Evolutionary conservation across 139 green algal species (phyloP).

Genomic region (Chlorella sp.): DNA sequence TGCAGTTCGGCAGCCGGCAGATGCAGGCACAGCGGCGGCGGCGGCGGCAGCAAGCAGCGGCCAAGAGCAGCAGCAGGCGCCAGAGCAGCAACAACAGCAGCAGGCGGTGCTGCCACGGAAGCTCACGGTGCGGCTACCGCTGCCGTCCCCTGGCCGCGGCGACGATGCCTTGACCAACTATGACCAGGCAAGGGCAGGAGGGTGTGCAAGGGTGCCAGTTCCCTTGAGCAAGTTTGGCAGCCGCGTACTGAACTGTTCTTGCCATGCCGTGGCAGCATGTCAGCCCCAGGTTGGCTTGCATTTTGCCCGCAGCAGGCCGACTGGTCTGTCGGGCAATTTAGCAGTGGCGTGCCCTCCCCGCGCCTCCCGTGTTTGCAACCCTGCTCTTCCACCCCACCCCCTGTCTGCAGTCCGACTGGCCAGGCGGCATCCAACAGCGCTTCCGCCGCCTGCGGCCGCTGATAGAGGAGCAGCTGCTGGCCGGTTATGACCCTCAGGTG

Average conservation of each 20-base stretch:
- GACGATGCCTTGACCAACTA: conserved; percentile 18
- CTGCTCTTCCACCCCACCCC: not conserved
- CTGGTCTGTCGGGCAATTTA: no score
- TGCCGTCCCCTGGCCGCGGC: not conserved
- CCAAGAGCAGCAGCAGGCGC: not conserved
- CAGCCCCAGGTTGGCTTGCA: not conserved
- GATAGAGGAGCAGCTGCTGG: conserved; percentile 12
- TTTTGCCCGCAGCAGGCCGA: no score
- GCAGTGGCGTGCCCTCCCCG: not conserved
- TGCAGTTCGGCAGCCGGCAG: not conserved
- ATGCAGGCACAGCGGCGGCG: not conserved
- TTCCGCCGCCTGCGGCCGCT: conserved; percentile 32
- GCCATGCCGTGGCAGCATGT: not conserved
- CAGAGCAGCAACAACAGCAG: not conserved
- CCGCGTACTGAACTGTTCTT: not conserved
- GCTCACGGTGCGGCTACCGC: conserved; percentile 9
- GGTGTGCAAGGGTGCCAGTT: not conserved
- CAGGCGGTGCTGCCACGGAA: not conserved
- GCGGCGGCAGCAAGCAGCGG: not conserved
- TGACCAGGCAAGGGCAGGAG: not conserved
- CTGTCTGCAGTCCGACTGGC: not conserved
- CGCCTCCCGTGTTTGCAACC: not conserved
- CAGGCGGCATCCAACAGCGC: conserved; percentile 30
- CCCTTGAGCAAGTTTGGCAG: not conserved
- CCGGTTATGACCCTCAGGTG: conserved; percentile 14